A percentile compares a stretch with the other conserved stretches of the same genome.
Conservation (phyloP, 192 early-diverging fungal genomes). For the Thamnidium elegans region DNA sequence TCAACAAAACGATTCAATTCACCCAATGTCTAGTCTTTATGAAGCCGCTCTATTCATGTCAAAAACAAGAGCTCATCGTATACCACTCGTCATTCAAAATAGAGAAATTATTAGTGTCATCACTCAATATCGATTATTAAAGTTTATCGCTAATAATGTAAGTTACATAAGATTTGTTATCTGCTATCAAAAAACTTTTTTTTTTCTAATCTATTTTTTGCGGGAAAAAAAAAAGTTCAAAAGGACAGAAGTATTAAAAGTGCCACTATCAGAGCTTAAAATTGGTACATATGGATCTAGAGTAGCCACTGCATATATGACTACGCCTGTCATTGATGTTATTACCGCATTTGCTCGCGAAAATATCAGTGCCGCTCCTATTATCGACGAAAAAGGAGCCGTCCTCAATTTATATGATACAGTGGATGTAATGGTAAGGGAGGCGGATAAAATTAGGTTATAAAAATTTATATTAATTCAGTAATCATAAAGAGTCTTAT, state of each 20-base stretch:
- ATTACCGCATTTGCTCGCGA: conserved; percentile 86
- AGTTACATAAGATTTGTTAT: not conserved
- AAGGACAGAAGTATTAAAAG: conserved; percentile 23
- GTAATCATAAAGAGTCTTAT: conserved; percentile 47
- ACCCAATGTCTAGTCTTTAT: conserved; percentile 83
- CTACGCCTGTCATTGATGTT: conserved; percentile 80
- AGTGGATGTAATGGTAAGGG: conserved; percentile 83
- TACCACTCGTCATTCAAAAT: conserved; percentile 76
- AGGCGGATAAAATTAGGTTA: not conserved
- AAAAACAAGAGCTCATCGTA: conserved; percentile 77
- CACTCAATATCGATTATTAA: conserved; percentile 48
- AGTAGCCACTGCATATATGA: conserved; percentile 73
- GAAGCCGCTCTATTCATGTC: conserved; percentile 78
- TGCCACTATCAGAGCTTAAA: conserved; percentile 35
- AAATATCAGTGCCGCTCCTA: conserved; percentile 87
- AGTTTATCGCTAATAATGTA: conserved; percentile 38
- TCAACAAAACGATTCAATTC: conserved; percentile 65
- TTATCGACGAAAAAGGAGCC: conserved; percentile 78
- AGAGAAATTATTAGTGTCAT: conserved; percentile 87
- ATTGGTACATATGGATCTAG: conserved; percentile 81
- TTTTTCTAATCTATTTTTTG: not conserved
- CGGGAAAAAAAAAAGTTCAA: conserved; percentile 21
- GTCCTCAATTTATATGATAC: conserved; percentile 95
- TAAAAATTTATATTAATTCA: not conserved
- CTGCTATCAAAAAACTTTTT: too few relatives aligned